Evolutionary conservation across 2,329 filamentous ascomycete genomes (phyloP), one percentile per base, ranked within the genome.

Genomic region (Cladosporium velox): DNA sequence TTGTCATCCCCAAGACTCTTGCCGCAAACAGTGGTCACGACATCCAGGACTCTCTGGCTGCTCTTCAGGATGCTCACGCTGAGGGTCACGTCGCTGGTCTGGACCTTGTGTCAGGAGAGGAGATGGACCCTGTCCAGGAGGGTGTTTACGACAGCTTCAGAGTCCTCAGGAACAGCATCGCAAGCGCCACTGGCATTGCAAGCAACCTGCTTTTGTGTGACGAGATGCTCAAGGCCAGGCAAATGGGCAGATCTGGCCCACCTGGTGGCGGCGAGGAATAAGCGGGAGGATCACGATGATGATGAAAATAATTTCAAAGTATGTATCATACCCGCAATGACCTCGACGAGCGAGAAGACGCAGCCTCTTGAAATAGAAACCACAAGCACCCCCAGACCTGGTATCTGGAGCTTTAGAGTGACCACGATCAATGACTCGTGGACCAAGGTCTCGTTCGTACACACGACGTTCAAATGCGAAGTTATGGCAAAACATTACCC

Each of bases 91-190:
- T 91, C 51, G 93, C 95, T 66, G 95, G 95, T 24, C 83, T 99
- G 70, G 91, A 98, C 77, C 84, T 99, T 65, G 85, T 89, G 59
- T 93, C 91, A 6, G 95, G 95, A 67, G 89, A 95, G 76, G 90
- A 94, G 1, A 98, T 98, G 93, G 95, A 98, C 76, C 95, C 95
- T 1, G 89, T 92, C 68, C 88, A 96, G 71, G 91, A 91, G 77
- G 95, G 95, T 73, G 90, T 99, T 10, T 99, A 91, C 78, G 95
- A 99, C 79, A 97, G 93, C 15, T 99, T 96, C 88, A 88, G 95
- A 66, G 95, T 99, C 41, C 80, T 99, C 73, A 87, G 95, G 72
- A 98, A 98, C 83, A 93, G 90, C 78, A 88, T 99, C 69, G 93
- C 95, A 3, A 97, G 93, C 38, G 95, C 93, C 79, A 91, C 94